phyloP scores from a whole-genome alignment of 2,329 filamentous ascomycete species.

The Coleophoma eucalyptorum region DNA sequence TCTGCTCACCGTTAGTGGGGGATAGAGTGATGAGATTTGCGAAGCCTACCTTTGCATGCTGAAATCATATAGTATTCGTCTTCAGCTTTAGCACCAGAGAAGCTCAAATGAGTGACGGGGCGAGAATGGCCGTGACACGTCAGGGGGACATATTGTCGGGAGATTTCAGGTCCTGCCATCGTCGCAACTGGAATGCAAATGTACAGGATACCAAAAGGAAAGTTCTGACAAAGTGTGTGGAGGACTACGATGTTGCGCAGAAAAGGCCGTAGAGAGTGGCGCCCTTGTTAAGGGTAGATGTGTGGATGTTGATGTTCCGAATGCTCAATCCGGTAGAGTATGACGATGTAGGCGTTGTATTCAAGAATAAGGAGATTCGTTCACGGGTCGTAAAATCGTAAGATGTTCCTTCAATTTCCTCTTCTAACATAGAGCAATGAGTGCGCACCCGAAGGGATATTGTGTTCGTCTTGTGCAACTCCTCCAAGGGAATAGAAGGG shows the following conservation, averaged over 20 bases:
- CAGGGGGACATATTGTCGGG: conserved; percentile 51
- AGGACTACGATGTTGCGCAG: too few species aligned
- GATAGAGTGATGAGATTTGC: not conserved
- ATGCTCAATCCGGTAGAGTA: not conserved
- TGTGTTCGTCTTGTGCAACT: not conserved
- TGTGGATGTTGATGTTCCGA: too few species aligned
- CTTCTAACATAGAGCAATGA: conserved; percentile 1
- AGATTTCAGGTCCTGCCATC: conserved; percentile 23
- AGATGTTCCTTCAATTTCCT: conserved; percentile 3
- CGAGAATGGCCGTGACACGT: conserved; percentile 75
- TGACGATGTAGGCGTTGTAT: not conserved
- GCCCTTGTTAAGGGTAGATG: too few species aligned
- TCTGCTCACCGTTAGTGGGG: conserved; percentile 48
- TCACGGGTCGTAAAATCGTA: conserved; percentile 26
- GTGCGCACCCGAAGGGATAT: not conserved
- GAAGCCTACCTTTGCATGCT: conserved; percentile 58
- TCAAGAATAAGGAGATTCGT: conserved; percentile 27
- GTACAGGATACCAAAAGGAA: not conserved
- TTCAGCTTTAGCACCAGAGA: conserved; percentile 59
- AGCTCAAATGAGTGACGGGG: conserved; percentile 70
- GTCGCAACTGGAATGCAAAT: not conserved
- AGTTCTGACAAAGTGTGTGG: not conserved
- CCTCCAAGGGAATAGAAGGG: conserved; percentile 1
- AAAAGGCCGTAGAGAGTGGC: too few species aligned
- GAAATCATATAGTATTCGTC: conserved; percentile 72